A percentile compares a stretch with the other conserved stretches of the same genome.
phyloP scores from a whole-genome alignment of 352 stramenopile genomes.

The Phytophthora litchii region DNA sequence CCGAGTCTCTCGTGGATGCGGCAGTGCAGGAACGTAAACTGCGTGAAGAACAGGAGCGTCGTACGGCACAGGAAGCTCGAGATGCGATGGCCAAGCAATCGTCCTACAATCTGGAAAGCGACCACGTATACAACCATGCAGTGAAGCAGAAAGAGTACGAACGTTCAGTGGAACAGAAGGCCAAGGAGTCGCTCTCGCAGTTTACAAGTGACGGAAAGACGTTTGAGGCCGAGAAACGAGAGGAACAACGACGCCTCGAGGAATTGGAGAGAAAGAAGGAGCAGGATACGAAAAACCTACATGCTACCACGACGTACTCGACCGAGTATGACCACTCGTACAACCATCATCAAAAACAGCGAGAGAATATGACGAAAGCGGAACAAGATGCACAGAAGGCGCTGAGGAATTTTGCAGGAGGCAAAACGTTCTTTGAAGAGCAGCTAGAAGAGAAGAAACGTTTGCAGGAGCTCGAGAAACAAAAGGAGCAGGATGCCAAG shows the following conservation, averaged over 20 bases:
- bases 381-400: slow-evolving; percentile 48
- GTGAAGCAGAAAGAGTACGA: slow-evolving; percentile 44
- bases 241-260: slow-evolving; percentile 38
- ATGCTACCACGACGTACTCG: slow-evolving; percentile 47
- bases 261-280: slow-evolving; percentile 32
- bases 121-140: slow-evolving; percentile 46
- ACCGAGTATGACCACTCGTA: slow-evolving; percentile 59
- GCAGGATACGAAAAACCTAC: slow-evolving; percentile 43
- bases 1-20: slow-evolving; percentile 54
- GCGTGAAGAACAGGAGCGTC: slow-evolving; percentile 46
- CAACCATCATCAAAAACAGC: slow-evolving; percentile 53
- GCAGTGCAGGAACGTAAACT: slow-evolving; percentile 52
- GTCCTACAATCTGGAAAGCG: slow-evolving; percentile 40
- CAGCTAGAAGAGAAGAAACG: slow-evolving; percentile 68
- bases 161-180: slow-evolving; percentile 28
- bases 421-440: slow-evolving; percentile 67
- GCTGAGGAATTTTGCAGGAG: slow-evolving; percentile 42
- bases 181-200: slow-evolving; percentile 38
- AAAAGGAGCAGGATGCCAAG: slow-evolving; percentile 46
- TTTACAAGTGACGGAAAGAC: slow-evolving; percentile 47
- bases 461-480: slow-evolving; percentile 50
- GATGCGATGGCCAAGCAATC: slow-evolving; percentile 45
- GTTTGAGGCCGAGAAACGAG: slow-evolving; percentile 49
- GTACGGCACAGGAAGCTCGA: slow-evolving; percentile 38
- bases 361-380: slow-evolving; percentile 44